Evolutionary conservation across 805 yeast species (phyloP).

Genomic region (Phaffomyces antillensis): DNA sequence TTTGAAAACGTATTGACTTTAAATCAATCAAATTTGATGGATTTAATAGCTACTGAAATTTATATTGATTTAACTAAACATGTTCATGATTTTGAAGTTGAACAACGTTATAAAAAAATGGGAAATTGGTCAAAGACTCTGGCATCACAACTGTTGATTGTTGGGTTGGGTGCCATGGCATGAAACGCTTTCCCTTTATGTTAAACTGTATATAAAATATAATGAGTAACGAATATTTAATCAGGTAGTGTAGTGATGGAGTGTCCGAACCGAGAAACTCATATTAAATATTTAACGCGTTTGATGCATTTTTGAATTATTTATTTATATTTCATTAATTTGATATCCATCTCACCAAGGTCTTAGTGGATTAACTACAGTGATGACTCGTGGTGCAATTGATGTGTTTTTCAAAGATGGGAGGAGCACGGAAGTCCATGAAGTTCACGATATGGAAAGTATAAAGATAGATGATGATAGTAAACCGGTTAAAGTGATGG

Average conservation of each 20-base stretch:
- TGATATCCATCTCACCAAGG: not conserved
- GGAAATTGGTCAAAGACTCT: conserved; percentile 52
- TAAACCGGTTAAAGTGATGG: conserved; percentile 2
- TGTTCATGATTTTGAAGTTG: conserved; percentile 46
- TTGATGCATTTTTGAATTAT: not conserved
- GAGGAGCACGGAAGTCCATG: too few species aligned
- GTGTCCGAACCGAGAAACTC: not conserved
- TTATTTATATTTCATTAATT: too few species aligned
- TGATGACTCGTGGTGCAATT: conserved; percentile 5
- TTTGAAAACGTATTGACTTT: conserved; percentile 33
- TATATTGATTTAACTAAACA: conserved; percentile 49
- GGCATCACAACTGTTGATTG: conserved; percentile 49
- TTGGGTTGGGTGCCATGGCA: conserved; percentile 56
- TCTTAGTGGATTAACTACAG: too few species aligned
- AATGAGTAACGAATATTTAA: not conserved
- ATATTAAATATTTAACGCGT: not conserved
- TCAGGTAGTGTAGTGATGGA: not conserved
- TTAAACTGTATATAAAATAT: not conserved
- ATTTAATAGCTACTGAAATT: conserved; percentile 46
- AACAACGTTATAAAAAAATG: conserved; percentile 37
- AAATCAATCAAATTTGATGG: conserved; percentile 40
- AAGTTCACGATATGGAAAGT: not conserved
- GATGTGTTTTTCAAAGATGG: not conserved
- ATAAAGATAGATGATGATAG: not conserved
- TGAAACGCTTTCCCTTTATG: too few species aligned